phyloP scores from a whole-genome alignment of 805 yeast genomes.

The Nakazawaea ernobii region DNA sequence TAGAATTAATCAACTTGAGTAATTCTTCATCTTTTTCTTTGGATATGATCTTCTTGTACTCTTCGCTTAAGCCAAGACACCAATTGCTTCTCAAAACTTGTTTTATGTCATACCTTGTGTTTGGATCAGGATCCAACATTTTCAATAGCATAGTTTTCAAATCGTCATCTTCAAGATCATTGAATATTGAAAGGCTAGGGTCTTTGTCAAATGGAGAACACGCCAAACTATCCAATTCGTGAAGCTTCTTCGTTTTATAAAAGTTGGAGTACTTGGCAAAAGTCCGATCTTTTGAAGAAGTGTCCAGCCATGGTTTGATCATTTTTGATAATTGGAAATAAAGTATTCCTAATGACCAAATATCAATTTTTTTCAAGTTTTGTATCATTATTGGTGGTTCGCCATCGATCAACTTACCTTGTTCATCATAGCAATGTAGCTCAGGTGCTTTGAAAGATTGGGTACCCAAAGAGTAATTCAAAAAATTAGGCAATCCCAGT shows the following conservation, averaged over 20 bases:
- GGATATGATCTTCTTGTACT: conserved; percentile 17
- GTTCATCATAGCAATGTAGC: conserved; percentile 23
- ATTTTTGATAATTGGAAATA: conserved; percentile 40
- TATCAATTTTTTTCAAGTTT: conserved; percentile 35
- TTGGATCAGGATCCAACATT: conserved; percentile 25
- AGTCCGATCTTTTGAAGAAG: conserved; percentile 23
- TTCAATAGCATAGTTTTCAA: conserved; percentile 16
- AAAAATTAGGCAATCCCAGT: conserved; percentile 15
- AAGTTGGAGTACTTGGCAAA: conserved; percentile 11
- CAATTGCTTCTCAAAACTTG: conserved; percentile 22
- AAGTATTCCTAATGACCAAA: conserved; percentile 47
- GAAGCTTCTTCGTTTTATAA: conserved; percentile 2
- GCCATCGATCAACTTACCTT: conserved; percentile 10
- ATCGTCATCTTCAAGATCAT: conserved; percentile 7
- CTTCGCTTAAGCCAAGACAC: conserved; percentile 19
- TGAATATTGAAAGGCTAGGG: neutral
- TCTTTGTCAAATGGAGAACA: neutral
- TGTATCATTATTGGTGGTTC: neutral
- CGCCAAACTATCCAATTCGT: neutral
- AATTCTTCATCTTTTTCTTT: conserved; percentile 21
- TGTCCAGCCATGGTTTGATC: conserved; percentile 42
- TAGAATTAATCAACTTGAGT: conserved; percentile 13
- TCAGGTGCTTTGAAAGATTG: conserved; percentile 53
- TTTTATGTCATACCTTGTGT: conserved; percentile 15
- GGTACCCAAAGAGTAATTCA: conserved; percentile 38